phyloP scores from a whole-genome alignment of 352 stramenopile species.

The Globisporangium cylindrosporum region DNA sequence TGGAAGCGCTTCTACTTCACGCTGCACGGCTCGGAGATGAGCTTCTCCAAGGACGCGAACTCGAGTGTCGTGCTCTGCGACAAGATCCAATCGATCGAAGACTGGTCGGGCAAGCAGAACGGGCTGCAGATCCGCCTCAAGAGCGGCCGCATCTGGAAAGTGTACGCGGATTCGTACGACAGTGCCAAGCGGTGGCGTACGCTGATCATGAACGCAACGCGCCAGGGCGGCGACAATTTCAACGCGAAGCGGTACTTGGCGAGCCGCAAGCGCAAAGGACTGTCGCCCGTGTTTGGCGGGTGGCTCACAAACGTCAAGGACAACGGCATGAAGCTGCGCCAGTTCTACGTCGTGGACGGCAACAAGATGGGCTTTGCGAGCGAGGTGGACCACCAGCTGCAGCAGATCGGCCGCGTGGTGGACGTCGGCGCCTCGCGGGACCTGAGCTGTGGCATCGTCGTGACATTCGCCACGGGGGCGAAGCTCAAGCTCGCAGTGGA shows the following conservation, averaged over 20 bases:
- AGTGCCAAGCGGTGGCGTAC: conserved; percentile 71
- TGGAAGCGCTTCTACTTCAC: conserved; percentile 85
- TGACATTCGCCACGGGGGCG: conserved; percentile 53
- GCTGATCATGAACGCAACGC: conserved; percentile 50
- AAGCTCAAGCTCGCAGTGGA: conserved; percentile 71
- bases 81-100: conserved; percentile 51
- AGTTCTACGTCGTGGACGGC: conserved; percentile 80
- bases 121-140: conserved; percentile 63
- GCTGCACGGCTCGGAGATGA: conserved; percentile 69
- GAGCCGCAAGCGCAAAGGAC: conserved; percentile 62
- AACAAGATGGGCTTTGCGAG: conserved; percentile 64
- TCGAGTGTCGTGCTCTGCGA: conserved; percentile 56
- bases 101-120: conserved; percentile 72
- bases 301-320: conserved; percentile 71
- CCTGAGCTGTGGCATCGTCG: conserved; percentile 63
- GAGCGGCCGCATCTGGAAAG: conserved; percentile 64
- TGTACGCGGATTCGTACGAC: conserved; percentile 76
- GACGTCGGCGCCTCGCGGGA: conserved; percentile 64
- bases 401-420: conserved; percentile 59
- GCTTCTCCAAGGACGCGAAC: conserved; percentile 74
- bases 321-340: conserved; percentile 35
- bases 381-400: conserved; percentile 77
- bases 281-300: conserved; percentile 67
- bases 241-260: conserved; percentile 69
- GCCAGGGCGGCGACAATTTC: conserved; percentile 44